These are phyloP conservation scores for Colletotrichum scovillei DNA, from an alignment of 2,329 filamentous ascomycete genomes.

Conservation along the genomic window DNA sequence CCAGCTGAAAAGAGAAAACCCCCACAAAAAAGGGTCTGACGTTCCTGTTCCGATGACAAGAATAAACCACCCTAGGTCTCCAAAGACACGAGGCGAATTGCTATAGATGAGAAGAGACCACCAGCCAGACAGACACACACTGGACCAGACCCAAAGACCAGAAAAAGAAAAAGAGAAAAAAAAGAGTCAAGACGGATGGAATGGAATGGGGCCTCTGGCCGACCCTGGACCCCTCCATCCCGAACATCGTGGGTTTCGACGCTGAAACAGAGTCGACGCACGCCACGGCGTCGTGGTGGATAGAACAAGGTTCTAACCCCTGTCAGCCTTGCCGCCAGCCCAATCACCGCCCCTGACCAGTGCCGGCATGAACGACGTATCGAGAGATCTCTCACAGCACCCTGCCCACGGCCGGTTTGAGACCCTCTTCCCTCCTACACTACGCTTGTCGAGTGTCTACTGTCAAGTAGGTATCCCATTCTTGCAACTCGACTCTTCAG, in stretches of 20 bases:
- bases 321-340: constrained; percentile 47
- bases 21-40: not conserved
- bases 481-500: not conserved
- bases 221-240: constrained; percentile 41
- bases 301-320: constrained; percentile 35
- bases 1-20: not conserved
- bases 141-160: not conserved
- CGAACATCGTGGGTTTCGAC: constrained; percentile 59
- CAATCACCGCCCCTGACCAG: constrained; percentile 43
- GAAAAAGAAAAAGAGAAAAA: not conserved
- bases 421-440: constrained; percentile 31
- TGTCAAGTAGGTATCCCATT: not conserved
- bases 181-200: not conserved
- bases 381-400: constrained; percentile 41
- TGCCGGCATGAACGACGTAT: constrained; percentile 42
- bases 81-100: not conserved
- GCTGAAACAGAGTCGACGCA: constrained; percentile 52
- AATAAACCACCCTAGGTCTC: not conserved
- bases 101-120: not conserved
- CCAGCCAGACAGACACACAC: not conserved
- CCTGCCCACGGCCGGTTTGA: constrained; percentile 45
- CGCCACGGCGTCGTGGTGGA: constrained; percentile 35
- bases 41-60: constrained; percentile 8
- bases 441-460: not conserved
- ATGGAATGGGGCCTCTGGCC: constrained; percentile 2